Evolutionary conservation across 179 eudicot species (phyloP).

Genomic region (Actinidia arguta): DNA sequence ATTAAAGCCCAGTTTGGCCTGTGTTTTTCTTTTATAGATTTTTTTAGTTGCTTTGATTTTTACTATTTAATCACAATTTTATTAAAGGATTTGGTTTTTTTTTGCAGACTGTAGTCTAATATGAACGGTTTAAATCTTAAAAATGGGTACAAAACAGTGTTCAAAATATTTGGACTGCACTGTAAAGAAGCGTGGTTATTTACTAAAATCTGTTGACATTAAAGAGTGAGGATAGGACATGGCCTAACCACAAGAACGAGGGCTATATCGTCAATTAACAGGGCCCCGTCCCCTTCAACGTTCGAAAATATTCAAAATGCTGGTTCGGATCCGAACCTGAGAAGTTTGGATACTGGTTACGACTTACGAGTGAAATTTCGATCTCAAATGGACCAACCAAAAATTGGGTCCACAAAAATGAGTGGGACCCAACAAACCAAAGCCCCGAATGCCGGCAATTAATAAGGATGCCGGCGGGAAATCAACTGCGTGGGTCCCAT

Average conservation of each 20-base stretch:
- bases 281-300: background rate
- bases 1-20: too few species aligned
- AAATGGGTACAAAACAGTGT: background rate
- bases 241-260: too few species aligned
- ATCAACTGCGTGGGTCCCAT: background rate
- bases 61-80: too few species aligned
- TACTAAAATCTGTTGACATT: too few species aligned
- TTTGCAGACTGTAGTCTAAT: too few species aligned
- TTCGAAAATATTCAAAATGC: background rate
- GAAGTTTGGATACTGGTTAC: slow-evolving; percentile 3
- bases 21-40: too few species aligned
- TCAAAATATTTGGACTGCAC: too few species aligned
- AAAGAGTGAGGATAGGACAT: too few species aligned
- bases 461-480: background rate
- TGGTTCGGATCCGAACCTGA: slow-evolving; percentile 3
- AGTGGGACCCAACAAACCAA: background rate
- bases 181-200: too few species aligned
- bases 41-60: too few species aligned
- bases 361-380: slow-evolving; percentile 14
- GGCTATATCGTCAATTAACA: background rate
- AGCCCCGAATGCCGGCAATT: too few species aligned
- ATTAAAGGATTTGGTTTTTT: too few species aligned
- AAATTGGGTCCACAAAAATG: background rate
- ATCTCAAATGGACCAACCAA: background rate
- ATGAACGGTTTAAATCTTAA: background rate